Percentiles rank a stretch among this genome's conserved stretches.
Conservation (phyloP, 1,139 yeast genomes). For the Diutina neorugosa region DNA sequence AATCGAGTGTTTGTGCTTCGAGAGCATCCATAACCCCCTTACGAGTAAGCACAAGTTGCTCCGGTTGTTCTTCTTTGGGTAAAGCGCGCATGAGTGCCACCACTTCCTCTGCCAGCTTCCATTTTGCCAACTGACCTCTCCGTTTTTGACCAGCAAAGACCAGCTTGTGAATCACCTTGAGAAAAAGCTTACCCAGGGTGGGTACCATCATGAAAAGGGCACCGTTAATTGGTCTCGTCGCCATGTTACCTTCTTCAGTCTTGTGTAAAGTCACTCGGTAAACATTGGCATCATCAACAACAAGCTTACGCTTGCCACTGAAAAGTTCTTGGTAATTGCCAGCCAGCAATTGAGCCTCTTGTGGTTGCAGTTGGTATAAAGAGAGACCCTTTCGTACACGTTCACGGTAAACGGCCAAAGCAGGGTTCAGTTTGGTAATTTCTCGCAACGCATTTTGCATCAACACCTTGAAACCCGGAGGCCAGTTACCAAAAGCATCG, state of each 20-base stretch:
- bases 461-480: conserved; percentile 84
- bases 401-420: conserved; percentile 82
- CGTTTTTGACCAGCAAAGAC: conserved; percentile 98
- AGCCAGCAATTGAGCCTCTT: conserved; percentile 82
- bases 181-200: conserved; percentile 74
- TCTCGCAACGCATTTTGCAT: conserved; percentile 89
- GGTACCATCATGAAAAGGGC: conserved; percentile 87
- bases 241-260: conserved; percentile 86
- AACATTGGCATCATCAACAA: conserved; percentile 87
- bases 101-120: conserved; percentile 98
- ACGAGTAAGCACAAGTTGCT: conserved; percentile 80
- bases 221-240: conserved; percentile 91
- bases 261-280: conserved; percentile 89
- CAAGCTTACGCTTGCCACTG: conserved; percentile 69
- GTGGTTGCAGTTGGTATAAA: conserved; percentile 86
- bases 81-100: conserved; percentile 82
- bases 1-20: conserved; percentile 94
- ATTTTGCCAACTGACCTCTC: conserved; percentile 84
- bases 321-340: conserved; percentile 84
- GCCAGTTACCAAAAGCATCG: conserved; percentile 96
- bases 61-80: conserved; percentile 91
- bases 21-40: conserved; percentile 90
- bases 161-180: conserved; percentile 84
- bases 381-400: conserved; percentile 90
- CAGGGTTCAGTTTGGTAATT: conserved; percentile 92